A percentile compares a stretch with the other conserved stretches of the same genome.
Evolutionary conservation across 2,329 filamentous ascomycete genomes (phyloP).

Genomic region (Penicillium corylophilum): DNA sequence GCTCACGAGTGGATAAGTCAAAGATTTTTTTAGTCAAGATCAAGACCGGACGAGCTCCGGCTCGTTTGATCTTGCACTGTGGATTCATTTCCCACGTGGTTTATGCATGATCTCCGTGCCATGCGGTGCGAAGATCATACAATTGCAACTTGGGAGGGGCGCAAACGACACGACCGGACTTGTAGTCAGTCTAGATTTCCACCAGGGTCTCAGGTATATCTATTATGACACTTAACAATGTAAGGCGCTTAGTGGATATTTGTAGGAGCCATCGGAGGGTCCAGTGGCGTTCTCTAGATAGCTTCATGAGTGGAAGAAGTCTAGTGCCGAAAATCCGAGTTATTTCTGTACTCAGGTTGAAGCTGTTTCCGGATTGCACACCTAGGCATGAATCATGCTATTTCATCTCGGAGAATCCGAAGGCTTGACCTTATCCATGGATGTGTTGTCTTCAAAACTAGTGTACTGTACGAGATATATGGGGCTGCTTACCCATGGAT

Average conservation of each 20-base stretch:
- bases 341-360: neutral
- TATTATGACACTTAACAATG: neutral
- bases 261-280: neutral
- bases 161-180: no score
- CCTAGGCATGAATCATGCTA: neutral
- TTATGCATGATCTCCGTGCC: neutral
- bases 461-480: no score
- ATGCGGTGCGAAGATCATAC: neutral
- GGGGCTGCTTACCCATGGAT: no score
- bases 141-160: neutral
- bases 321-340: neutral
- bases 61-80: neutral
- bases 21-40: neutral
- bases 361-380: neutral
- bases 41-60: neutral
- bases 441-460: neutral
- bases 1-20: neutral
- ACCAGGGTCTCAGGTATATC: neutral
- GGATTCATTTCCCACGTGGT: constrained; percentile 10
- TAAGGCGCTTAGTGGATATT: neutral
- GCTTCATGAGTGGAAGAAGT: neutral
- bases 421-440: neutral
- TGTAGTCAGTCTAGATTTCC: no score
- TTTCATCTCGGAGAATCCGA: neutral
- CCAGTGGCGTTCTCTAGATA: neutral